Base-by-base conservation (phyloP, 2,329 filamentous ascomycete genomes). In the Colletotrichum limetticola region DNA sequence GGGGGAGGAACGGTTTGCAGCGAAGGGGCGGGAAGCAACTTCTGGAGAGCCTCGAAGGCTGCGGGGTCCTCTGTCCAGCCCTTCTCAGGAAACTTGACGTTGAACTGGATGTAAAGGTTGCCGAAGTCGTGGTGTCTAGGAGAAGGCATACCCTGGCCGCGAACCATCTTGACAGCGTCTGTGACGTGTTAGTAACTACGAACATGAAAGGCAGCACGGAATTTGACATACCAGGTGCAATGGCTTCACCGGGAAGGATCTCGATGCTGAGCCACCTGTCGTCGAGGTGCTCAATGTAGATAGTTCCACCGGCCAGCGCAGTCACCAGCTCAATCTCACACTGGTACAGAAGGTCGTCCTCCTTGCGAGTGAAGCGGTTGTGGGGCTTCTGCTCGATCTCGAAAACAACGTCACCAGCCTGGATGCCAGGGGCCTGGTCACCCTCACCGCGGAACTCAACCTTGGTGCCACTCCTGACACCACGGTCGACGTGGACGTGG, bases 371-470 rank as follows among this genome's bases (percentile, higher is more conserved):
- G 89, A 99, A 99, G 75, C 97, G 93, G 32, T 93, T 76, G 84
- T 99, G 97, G n/a, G 95, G 95, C 90, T 99, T 99, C 89, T 98
- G 95, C 85, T 98, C 96, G 76, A 99, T 98, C 86, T 98, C 95
- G 82, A 99, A 99, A 75, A 98, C 93, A 71, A 99, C 97, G 81
- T 99, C 97, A 76, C 97, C 97, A 19, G 97, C 94, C 82, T 97
- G 91, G 66, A 97, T 94, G 76, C 95, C 96, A 24, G 97, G 97
- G 71, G 95, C 92, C 83, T 98, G 97, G 82, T 99, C 97, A 85
- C 97, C 97, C 83, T 99, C 97, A 71, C 97, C 97, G 70, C 93
- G 92, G 89, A 98, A 99, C 82, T 98, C 95, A 77, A 99, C 95
- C 89, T 97, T 97, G 85, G 96, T 96, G 75, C 97, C 97, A 81